These are phyloP conservation scores for Penicillium glabrum DNA, from an alignment of 2,329 filamentous ascomycete genomes.

Conservation along the genomic window DNA sequence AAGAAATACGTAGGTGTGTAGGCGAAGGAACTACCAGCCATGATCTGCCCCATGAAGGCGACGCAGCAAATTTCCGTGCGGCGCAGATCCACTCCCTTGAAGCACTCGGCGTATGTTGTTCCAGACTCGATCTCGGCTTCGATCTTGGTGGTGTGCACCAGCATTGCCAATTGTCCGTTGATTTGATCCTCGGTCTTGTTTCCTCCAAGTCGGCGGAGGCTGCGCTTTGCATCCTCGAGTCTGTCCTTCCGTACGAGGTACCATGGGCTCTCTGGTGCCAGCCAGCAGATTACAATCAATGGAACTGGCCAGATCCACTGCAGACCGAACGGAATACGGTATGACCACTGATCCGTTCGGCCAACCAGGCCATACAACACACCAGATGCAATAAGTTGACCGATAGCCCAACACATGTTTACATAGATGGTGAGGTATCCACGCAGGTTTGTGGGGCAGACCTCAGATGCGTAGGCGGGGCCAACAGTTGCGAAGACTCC, in stretches of 20 bases:
- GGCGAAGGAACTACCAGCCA: conserved; percentile 36
- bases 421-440: conserved; percentile 38
- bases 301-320: conserved; percentile 29
- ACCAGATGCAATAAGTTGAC: conserved; percentile 28
- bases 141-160: conserved; percentile 39
- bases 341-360: conserved; percentile 35
- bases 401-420: conserved; percentile 42
- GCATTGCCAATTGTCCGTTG: conserved; percentile 32
- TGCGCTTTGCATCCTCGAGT: conserved; percentile 22
- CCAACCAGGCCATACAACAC: conserved; percentile 33
- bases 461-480: conserved; percentile 29
- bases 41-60: conserved; percentile 38
- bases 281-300: conserved; percentile 20
- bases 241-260: conserved; percentile 24
- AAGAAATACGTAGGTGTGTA: conserved; percentile 43
- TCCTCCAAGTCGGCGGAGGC: conserved; percentile 18
- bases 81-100: conserved; percentile 33
- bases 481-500: conserved; percentile 32
- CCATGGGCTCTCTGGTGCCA: conserved; percentile 31
- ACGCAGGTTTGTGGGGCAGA: conserved; percentile 28
- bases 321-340: conserved; percentile 37
- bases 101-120: conserved; percentile 31
- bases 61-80: conserved; percentile 45
- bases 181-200: conserved; percentile 25
- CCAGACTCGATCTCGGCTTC: conserved; percentile 30